A percentile compares a stretch with the other conserved stretches of the same genome.
phyloP scores from a whole-genome alignment of 345 rosid species.

The Carallia brachiata region DNA sequence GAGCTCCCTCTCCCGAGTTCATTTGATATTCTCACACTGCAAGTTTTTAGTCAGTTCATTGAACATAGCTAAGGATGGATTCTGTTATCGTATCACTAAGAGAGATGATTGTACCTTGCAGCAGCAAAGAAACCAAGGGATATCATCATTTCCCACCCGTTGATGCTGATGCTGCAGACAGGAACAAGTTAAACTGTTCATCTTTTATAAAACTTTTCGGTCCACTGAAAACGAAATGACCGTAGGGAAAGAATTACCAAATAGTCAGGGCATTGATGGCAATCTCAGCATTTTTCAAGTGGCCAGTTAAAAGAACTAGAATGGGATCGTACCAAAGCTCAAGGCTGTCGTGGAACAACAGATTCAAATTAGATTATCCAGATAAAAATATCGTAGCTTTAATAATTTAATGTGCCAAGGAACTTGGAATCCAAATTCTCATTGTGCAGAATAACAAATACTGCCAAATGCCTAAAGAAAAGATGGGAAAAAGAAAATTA shows the following conservation, averaged over 20 bases:
- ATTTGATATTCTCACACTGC: conserved; percentile 59
- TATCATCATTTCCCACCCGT: conserved; percentile 81
- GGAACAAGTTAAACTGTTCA: neutral
- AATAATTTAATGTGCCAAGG: neutral
- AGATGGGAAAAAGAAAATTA: too few relatives aligned
- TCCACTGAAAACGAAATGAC: neutral
- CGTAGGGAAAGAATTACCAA: conserved; percentile 39
- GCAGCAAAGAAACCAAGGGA: conserved; percentile 77
- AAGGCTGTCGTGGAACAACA: conserved; percentile 40
- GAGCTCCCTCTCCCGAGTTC: too few relatives aligned
- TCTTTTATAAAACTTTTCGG: neutral
- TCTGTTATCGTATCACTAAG: neutral
- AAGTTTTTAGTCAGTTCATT: conserved; percentile 9
- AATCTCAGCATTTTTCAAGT: conserved; percentile 61
- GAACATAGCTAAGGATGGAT: neutral
- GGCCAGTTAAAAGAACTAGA: conserved; percentile 65
- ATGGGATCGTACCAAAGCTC: conserved; percentile 87
- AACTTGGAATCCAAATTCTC: too few relatives aligned
- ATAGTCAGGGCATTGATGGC: conserved; percentile 77
- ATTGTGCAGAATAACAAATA: too few relatives aligned
- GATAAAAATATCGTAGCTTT: neutral
- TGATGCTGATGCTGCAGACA: conserved; percentile 58
- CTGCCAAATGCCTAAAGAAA: too few relatives aligned
- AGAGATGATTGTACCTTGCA: conserved; percentile 43
- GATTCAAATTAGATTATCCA: conserved; percentile 3